Evolutionary conservation across 495 filamentous ascomycete species (phyloP), one percentile per base, ranked within the genome.

Genomic region (Xylaria grammica): DNA sequence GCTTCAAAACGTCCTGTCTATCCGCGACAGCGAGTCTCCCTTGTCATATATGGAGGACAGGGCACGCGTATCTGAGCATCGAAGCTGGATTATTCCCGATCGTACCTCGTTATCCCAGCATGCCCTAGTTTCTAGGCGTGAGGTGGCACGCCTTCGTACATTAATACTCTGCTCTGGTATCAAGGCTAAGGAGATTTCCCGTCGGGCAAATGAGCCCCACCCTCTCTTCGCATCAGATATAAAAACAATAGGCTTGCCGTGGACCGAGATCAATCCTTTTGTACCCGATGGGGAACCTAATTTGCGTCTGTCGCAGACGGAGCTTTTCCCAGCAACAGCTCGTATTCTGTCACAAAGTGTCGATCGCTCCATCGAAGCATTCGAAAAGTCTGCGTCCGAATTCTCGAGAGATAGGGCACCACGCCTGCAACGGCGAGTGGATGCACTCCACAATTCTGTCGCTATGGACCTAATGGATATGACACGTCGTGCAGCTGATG

Each of bases 121-220:
- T 48, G 71, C 69, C 36, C 77, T 73, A 50, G 66, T 86, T 48
- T 83, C 82, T 8, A 87, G 85, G 64, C 83, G 84, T 13, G 93
- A 97, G 67, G 84, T 95, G 20, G 91, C 90, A 54, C 87, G 91
- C 44, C 84, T 90, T 2, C 81, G 85, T 58, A 85, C 92, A 2
- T 81, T 96, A 0, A 84, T 96, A 29, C 80, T 97, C 34, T 91
- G 89, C 62, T 90, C 91, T 0, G 93, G 93, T 48, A 87, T 96
- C 72, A 94, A 94, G 75, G 93, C 93, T 0, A 85, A 87, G 64
- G 91, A 93, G 69, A 90, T 97, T 61, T 80, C 82, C 42, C 85
- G 87, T 11, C 84, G 89, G 50, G 87, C 89, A 19, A 78, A 88
- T 42, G 81, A 80, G 32, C 71, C 66, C n/a, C 70, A 66, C 6